Base-by-base conservation (phyloP, 768 basidiomycete genomes). In the Clitopilus passeckerianus region DNA sequence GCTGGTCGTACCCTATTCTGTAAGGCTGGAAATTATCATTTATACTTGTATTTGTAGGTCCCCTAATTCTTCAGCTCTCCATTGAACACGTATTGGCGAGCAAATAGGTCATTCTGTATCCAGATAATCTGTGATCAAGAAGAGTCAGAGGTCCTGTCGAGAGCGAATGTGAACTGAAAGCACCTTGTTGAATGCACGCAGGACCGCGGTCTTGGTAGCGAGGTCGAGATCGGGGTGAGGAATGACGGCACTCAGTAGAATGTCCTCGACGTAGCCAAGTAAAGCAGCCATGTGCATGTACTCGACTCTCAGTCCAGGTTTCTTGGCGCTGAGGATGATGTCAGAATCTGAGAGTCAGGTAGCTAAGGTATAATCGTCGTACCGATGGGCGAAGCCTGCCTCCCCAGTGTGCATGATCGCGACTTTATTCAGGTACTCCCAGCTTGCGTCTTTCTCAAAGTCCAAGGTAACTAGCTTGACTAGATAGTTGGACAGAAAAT, bases 341-440 rank as follows among this genome's bases (percentile, higher is more conserved):
- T 43, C 6, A 41, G 15, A 18, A n/a, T n/a, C 24, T 9, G 7
- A 43, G 24, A 22, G 14, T 43, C 34, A 16, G 9, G 12, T 15
- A 24, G 16, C 9, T 23, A 18, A 2, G 6, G 33, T 2, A 41
- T 2, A 44, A 58, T 22, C 15, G 23, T 12, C 22, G 16, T 58
- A 58, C 57, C 57, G 41, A 50, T 50, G 44, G 22, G 57, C 57
- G 20, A 58, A 58, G 6, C 57, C 57, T 6, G 57, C 57, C 15
- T 50, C 41, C 46, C 41, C 43, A 27, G 46, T 50, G 46, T 50
- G 46, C 46, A 50, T 50, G 20, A 44, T 46, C 14, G 35, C 57
- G 10, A 50, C 57, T 50, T 50, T 58, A n/a, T 50, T 35, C 27
- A 58, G 57, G 20, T 58, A 58, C 23, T 58, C 57, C 57, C 57